Evolutionary conservation across 305 asterid species (phyloP).

Genomic region (Fraxinus albicans): DNA sequence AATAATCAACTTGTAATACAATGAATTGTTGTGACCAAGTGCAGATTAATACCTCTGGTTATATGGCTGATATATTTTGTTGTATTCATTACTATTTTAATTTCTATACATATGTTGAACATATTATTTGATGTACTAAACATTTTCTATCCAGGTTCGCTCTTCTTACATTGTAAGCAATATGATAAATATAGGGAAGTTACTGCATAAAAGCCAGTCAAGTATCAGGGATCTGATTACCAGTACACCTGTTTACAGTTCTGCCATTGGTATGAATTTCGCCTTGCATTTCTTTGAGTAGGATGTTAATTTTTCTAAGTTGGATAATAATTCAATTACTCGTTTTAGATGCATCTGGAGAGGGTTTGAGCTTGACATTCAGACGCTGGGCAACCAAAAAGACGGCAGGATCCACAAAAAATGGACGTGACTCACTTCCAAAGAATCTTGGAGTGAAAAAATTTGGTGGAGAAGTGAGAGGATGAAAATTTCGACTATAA

Average conservation of each 20-base stretch:
- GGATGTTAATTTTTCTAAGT: not conserved
- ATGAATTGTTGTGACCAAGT: too few species aligned
- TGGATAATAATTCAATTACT: not conserved
- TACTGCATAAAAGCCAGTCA: slow-evolving; percentile 52
- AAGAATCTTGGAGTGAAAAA: slow-evolving; percentile 88
- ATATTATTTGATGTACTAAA: not conserved
- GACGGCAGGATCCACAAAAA: slow-evolving; percentile 84
- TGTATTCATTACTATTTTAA: not conserved
- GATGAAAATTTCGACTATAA: not conserved
- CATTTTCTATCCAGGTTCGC: not conserved
- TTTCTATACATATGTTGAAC: not conserved
- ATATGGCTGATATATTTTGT: too few species aligned
- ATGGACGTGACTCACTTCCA: slow-evolving; percentile 86
- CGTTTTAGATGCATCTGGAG: slow-evolving; percentile 58
- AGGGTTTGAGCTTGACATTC: slow-evolving; percentile 72
- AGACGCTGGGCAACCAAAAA: slow-evolving; percentile 90
- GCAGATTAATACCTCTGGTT: not conserved
- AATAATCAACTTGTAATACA: not conserved
- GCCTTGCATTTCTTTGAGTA: not conserved
- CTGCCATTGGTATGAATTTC: slow-evolving; percentile 53
- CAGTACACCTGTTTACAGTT: slow-evolving; percentile 46
- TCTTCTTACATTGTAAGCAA: not conserved
- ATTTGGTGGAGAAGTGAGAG: slow-evolving; percentile 88
- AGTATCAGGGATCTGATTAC: slow-evolving; percentile 61
- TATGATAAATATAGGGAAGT: slow-evolving; percentile 54